These are phyloP conservation scores for Vigna mungo DNA, from an alignment of 306 rosid species.

Conservation along the genomic window DNA sequence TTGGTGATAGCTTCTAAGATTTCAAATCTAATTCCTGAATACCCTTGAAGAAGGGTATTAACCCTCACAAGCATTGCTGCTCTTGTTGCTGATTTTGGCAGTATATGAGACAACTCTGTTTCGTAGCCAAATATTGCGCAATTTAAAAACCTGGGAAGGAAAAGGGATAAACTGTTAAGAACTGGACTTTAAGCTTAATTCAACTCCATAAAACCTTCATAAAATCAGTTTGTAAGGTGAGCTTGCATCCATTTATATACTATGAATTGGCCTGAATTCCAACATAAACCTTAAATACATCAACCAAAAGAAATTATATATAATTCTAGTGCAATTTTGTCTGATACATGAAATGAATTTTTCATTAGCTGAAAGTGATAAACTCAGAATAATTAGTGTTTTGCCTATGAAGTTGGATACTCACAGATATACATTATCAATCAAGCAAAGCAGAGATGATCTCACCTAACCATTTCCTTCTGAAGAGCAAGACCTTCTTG, in stretches of 20 bases:
- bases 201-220: too few species aligned
- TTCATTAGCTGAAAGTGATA: neutral
- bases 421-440: neutral
- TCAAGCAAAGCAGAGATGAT: neutral
- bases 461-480: constrained; percentile 58
- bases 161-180: too few species aligned
- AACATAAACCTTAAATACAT: neutral
- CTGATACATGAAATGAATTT: neutral
- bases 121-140: constrained; percentile 53
- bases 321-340: neutral
- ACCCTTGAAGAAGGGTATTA: constrained; percentile 58
- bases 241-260: too few species aligned
- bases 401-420: neutral
- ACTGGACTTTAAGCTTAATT: too few species aligned
- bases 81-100: constrained; percentile 54
- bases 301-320: neutral
- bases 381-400: neutral
- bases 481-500: constrained; percentile 51
- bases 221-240: too few species aligned
- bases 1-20: constrained; percentile 56
- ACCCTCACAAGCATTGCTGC: constrained; percentile 61
- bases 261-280: too few species aligned
- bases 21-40: constrained; percentile 57
- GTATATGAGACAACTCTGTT: constrained; percentile 42
- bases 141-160: constrained; percentile 46